Evolutionary conservation across 2,329 filamentous ascomycete species (phyloP).

Genomic region (Alternaria sp.): DNA sequence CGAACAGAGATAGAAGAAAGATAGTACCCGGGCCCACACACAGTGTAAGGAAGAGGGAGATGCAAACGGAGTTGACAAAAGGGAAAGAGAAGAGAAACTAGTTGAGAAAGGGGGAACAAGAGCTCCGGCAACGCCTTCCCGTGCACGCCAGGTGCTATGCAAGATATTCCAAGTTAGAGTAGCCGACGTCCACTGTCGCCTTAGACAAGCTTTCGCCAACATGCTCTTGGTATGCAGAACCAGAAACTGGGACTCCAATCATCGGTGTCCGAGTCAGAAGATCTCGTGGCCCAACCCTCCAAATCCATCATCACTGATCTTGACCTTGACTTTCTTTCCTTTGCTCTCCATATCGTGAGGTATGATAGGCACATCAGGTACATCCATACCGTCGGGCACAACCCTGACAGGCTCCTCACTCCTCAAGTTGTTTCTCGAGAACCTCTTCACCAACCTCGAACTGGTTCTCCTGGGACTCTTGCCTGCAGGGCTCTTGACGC

Average conservation of each 20-base stretch:
- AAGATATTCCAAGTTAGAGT: not conserved
- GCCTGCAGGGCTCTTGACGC: conserved; percentile 12
- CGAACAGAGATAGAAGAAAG: conserved; percentile 2
- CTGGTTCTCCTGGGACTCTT: conserved; percentile 26
- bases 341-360: conserved; percentile 33
- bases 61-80: not conserved
- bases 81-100: not conserved
- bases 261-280: conserved; percentile 32
- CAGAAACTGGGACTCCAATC: not conserved
- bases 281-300: conserved; percentile 48
- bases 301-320: conserved; percentile 38
- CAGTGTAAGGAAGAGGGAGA: not conserved
- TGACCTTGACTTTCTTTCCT: conserved; percentile 28
- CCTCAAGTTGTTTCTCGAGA: conserved; percentile 19
- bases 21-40: not conserved
- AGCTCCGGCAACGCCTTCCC: not conserved
- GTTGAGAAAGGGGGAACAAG: not conserved
- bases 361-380: conserved; percentile 22
- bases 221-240: not conserved
- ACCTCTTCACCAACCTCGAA: conserved; percentile 26
- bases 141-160: not conserved
- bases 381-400: conserved; percentile 39
- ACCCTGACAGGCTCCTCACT: conserved; percentile 33
- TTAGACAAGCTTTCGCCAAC: not conserved
- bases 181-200: not conserved